Evolutionary conservation across 1,284 basidiomycete genomes (phyloP), one percentile per base, ranked within the genome.

Genomic region (Ganoderma multipileum): DNA sequence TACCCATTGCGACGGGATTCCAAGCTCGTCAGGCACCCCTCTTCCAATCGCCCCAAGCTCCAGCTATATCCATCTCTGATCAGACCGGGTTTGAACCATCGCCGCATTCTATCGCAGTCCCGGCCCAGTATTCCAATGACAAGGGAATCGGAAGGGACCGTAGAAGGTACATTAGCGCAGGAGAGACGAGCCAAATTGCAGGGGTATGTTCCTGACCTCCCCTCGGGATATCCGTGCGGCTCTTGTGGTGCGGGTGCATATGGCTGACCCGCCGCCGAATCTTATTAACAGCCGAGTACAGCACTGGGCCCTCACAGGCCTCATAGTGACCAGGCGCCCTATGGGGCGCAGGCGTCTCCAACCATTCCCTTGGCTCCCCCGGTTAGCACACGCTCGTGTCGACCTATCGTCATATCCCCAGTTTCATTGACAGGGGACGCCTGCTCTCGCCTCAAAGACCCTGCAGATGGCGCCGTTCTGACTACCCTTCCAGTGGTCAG

Each of bases 401-500:
- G 18, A 26, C 20, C 55, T 18, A 41, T 41, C 38, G n/a, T 38
- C 33, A 7, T 28, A 1, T 8, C 28, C 36, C 38, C 30, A 41
- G 39, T 30, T 16, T 8, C 9, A 11, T n/a, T 68, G 38, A 68
- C 63, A 3, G 11, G 39, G 11, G 60, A 39, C 2, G 38, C 52
- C 8, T 68, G 63, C 26, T 26, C 33, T 36, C 63, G 63, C 20
- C 58, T 68, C 26, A 39, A 59, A 47, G 42, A 61, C 36, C 63
- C 16, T 28, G 23, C 67, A 28, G 67, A 67, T 16, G 28, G 28
- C 38, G 39, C 20, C 8, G n/a, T 68, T 20, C 47, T 68, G 7
- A 38, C 38, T 14, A 64, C 23, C 7, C 14, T n/a, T 41, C 63
- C 63, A 3, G 55, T 65, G 14, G 44, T 68, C 26, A 54, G 59